Evolutionary conservation across 2,329 filamentous ascomycete species (phyloP).

Genomic region (Fusarium duplospermum): DNA sequence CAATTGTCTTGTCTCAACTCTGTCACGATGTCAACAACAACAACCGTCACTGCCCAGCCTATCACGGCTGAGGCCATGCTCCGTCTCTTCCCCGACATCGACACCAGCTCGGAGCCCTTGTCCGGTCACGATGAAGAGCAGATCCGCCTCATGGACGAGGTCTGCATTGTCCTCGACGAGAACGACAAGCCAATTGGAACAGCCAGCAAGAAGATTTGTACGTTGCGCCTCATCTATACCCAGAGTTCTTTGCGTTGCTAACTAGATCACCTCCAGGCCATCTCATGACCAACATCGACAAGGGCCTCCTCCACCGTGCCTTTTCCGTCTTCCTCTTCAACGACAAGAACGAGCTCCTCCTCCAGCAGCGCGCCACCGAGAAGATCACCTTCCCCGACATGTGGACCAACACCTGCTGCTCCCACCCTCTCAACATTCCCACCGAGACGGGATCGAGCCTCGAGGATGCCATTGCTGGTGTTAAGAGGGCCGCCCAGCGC

Average conservation of each 20-base stretch:
- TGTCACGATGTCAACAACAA: constrained; percentile 48
- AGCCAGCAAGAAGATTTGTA: constrained; percentile 97
- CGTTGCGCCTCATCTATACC: constrained; percentile 49
- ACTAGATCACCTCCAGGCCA: constrained; percentile 72
- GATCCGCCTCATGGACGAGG: constrained; percentile 97
- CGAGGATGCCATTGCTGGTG: constrained; percentile 82
- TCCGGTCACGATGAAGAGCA: constrained; percentile 97
- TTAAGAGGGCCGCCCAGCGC: constrained; percentile 90
- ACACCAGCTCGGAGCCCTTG: constrained; percentile 78
- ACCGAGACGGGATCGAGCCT: constrained; percentile 90
- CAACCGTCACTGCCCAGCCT: constrained; percentile 64
- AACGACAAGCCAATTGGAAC: constrained; percentile 94
- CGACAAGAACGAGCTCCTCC: constrained; percentile 87
- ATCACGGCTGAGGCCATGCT: constrained; percentile 90
- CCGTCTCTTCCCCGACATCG: constrained; percentile 86
- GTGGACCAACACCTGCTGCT: constrained; percentile 99
- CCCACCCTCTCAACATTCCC: constrained; percentile 91
- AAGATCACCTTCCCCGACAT: constrained; percentile 99
- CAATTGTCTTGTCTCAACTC: background rate
- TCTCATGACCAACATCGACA: constrained; percentile 98
- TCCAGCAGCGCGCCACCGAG: constrained; percentile 94
- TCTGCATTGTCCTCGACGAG: constrained; percentile 96
- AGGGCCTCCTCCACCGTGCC: constrained; percentile 93
- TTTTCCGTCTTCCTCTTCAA: constrained; percentile 99
- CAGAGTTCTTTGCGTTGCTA: constrained; percentile 13